These are phyloP conservation scores for Gynochthodes officinalis DNA, from an alignment of 257 asterid species.

Conservation along the genomic window DNA sequence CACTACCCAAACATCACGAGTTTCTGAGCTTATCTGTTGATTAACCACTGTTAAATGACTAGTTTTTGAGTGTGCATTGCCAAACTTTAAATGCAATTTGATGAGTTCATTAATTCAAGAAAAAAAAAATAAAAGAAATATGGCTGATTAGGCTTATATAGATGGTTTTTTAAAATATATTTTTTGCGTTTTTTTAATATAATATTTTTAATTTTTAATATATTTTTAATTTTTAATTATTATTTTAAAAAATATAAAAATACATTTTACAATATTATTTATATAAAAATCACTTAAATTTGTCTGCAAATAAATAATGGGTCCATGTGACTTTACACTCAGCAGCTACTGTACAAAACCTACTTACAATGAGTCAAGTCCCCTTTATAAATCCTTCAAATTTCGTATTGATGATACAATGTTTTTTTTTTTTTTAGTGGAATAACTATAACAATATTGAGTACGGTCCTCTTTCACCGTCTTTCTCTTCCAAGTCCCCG, in stretches of 20 bases:
- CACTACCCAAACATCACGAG: no score
- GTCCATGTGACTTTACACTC: slow-evolving; percentile 1
- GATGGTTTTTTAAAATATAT: no score
- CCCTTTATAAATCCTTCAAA: slow-evolving; percentile 8
- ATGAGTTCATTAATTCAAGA: no score
- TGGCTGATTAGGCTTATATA: no score
- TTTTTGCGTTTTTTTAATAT: no score
- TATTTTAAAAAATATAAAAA: no score
- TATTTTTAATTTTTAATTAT: no score
- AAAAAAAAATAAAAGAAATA: no score
- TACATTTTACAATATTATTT: no score
- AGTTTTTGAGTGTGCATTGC: background rate
- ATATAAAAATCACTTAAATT: background rate
- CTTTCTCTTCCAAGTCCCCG: slow-evolving; percentile 8
- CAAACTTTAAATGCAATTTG: background rate
- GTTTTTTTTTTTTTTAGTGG: no score
- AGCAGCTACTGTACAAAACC: slow-evolving; percentile 11
- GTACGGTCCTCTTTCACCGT: slow-evolving; percentile 2
- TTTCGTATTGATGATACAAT: background rate
- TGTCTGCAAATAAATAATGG: slow-evolving; percentile 1
- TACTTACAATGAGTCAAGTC: background rate
- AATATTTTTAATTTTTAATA: no score
- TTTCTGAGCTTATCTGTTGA: no score
- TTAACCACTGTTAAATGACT: background rate
- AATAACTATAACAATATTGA: background rate